Conservation (phyloP, 306 rosid species). For the Trifolium subterraneum region DNA sequence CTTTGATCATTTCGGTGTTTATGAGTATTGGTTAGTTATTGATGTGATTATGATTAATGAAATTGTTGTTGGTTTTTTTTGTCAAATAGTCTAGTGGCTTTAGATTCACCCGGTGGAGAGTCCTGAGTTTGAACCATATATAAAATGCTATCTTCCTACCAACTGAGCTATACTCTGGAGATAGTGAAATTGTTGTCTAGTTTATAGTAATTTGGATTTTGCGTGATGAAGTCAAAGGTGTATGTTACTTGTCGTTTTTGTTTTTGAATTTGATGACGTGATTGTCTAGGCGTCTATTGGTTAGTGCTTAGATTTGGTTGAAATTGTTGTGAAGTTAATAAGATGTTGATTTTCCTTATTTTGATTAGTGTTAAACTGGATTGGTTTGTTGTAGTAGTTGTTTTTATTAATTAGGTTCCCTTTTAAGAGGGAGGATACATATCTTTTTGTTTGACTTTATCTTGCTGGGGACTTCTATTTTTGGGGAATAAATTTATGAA, state of each 20-base stretch:
- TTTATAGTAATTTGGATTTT: conserved; percentile 33
- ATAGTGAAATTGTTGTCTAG: conserved; percentile 1
- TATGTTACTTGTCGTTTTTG: background rate
- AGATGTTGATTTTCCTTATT: background rate
- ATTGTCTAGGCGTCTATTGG: conserved; percentile 3
- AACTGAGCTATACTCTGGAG: too few species aligned
- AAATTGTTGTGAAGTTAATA: background rate
- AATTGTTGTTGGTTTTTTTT: too few species aligned
- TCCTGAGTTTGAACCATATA: too few species aligned
- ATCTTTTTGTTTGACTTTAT: too few species aligned
- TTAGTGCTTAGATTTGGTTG: background rate
- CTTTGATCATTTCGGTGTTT: conserved; percentile 13
- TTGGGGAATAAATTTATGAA: too few species aligned
- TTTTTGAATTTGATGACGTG: conserved; percentile 8
- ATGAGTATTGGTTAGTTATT: conserved; percentile 4
- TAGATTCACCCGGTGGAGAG: too few species aligned
- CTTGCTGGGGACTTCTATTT: too few species aligned
- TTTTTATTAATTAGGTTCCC: background rate
- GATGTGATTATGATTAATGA: background rate
- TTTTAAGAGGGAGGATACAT: too few species aligned
- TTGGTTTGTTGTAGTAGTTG: background rate
- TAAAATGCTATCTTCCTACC: too few species aligned
- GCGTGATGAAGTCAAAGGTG: conserved; percentile 50
- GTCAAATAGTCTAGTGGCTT: too few species aligned
- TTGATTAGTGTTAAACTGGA: conserved; percentile 4